These are phyloP conservation scores for Hypoxylon sp. DNA, from an alignment of 2,329 filamentous ascomycete species.

Conservation along the genomic window DNA sequence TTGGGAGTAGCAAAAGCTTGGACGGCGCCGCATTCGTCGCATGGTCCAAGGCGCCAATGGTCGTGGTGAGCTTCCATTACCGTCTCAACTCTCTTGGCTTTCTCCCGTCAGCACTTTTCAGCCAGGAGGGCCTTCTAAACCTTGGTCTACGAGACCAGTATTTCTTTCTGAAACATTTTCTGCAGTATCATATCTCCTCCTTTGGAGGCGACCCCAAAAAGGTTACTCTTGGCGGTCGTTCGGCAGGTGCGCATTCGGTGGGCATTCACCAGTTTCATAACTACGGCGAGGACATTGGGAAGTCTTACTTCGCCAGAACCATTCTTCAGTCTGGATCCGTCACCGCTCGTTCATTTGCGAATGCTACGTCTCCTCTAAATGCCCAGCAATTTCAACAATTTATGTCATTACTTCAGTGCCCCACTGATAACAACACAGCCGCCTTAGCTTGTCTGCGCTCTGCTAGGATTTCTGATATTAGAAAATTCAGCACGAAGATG, in stretches of 20 bases:
- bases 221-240: conserved; percentile 45
- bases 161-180: conserved; percentile 43
- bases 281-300: conserved; percentile 52
- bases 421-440: conserved; percentile 50
- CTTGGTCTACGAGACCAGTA: conserved; percentile 46
- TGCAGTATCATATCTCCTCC: conserved; percentile 43
- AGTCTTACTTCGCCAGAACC: conserved; percentile 55
- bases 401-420: conserved; percentile 52
- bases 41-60: conserved; percentile 47
- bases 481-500: conserved; percentile 58
- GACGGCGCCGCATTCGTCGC: conserved; percentile 54
- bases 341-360: conserved; percentile 57
- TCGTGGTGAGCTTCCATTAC: conserved; percentile 53
- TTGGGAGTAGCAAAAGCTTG: conserved; percentile 55
- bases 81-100: conserved; percentile 51
- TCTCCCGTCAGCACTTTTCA: conserved; percentile 47
- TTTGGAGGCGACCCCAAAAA: conserved; percentile 44
- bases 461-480: conserved; percentile 57
- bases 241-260: conserved; percentile 54
- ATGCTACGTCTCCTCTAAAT: conserved; percentile 55
- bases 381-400: conserved; percentile 54
- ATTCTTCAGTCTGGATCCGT: conserved; percentile 59
- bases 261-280: conserved; percentile 59
- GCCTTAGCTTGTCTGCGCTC: conserved; percentile 59
- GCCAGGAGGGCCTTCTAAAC: conserved; percentile 47